A percentile compares a stretch with the other conserved stretches of the same genome.
phyloP scores from a whole-genome alignment of 2,329 filamentous ascomycete species.

The Neurospora sp. region DNA sequence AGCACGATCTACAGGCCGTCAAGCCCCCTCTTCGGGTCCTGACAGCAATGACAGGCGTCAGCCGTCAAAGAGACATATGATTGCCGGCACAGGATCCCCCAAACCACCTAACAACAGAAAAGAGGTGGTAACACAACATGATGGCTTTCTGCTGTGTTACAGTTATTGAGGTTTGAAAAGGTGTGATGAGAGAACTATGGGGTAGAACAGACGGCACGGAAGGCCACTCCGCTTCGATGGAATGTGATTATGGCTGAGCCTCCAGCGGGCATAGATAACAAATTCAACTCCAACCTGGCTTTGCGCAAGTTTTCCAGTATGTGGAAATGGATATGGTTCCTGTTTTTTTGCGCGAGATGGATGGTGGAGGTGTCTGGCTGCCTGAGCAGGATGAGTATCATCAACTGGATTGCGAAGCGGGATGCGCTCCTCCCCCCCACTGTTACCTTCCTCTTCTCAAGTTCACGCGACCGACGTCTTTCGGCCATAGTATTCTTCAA shows the following conservation, averaged over 20 bases:
- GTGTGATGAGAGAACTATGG: background rate
- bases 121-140: background rate
- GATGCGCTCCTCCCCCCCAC: background rate
- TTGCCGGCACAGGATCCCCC: background rate
- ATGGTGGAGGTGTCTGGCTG: background rate
- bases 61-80: background rate
- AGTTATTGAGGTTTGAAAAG: background rate
- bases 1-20: background rate
- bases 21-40: background rate
- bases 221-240: background rate
- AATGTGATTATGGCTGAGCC: background rate
- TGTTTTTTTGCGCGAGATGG: background rate
- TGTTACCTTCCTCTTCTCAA: background rate
- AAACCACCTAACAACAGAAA: background rate
- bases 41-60: background rate
- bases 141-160: background rate
- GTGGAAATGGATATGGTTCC: background rate
- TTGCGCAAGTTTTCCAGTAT: background rate
- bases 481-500: background rate
- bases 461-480: background rate
- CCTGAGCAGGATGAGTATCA: background rate
- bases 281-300: background rate
- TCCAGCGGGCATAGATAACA: background rate
- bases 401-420: background rate
- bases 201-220: background rate